Conservation (phyloP, 148 eudicot genomes). For the Amaranthus palmeri region DNA sequence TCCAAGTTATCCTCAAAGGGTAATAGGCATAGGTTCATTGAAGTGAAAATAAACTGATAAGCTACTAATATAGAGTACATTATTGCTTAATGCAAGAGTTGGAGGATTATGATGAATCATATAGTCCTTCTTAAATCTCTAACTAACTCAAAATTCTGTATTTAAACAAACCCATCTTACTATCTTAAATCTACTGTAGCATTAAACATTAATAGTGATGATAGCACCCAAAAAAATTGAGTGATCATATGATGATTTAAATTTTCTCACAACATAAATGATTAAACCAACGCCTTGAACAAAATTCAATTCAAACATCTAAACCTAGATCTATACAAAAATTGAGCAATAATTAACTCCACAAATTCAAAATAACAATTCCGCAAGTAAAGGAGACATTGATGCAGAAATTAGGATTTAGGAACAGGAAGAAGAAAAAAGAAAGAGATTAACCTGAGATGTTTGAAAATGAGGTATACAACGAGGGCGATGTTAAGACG, state of each 20-base stretch:
- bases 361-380: background rate
- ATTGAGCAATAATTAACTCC: background rate
- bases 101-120: too few species aligned
- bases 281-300: background rate
- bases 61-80: too few species aligned
- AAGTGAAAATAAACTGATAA: too few species aligned
- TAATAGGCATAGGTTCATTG: too few species aligned
- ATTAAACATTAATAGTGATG: too few species aligned
- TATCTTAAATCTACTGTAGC: too few species aligned
- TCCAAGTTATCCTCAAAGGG: too few species aligned
- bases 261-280: background rate
- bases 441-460: conserved; percentile 37
- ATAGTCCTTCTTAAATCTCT: too few species aligned
- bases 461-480: conserved; percentile 71
- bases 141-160: too few species aligned
- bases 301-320: background rate
- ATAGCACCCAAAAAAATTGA: background rate
- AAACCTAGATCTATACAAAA: background rate
- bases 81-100: too few species aligned
- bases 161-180: too few species aligned
- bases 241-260: background rate
- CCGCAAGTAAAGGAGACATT: background rate
- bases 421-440: background rate
- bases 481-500: conserved; percentile 89
- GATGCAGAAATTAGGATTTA: background rate